Evolutionary conservation across 441 rosid species (phyloP).

Genomic region (Adansonia rubrostipa): DNA sequence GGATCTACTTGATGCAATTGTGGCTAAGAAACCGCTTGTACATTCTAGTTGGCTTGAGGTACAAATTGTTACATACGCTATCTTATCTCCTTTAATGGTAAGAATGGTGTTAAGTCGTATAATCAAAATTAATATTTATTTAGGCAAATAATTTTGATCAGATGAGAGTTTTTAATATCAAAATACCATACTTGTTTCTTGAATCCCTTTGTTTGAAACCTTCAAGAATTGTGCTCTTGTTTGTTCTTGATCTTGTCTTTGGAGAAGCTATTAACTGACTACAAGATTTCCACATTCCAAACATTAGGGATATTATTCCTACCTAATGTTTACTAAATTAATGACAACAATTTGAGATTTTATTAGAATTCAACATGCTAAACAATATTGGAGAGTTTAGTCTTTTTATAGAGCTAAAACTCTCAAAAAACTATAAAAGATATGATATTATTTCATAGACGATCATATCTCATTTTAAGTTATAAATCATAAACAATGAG

Average conservation of each 20-base stretch:
- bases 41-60: constrained; percentile 74
- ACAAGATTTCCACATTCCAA: background rate
- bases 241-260: constrained; percentile 2
- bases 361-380: constrained; percentile 1
- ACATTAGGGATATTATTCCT: background rate
- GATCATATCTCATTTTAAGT: background rate
- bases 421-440: background rate
- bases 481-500: background rate
- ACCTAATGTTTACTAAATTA: background rate
- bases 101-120: constrained; percentile 20
- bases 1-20: constrained; percentile 63
- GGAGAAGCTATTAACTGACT: background rate
- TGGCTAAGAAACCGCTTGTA: constrained; percentile 62
- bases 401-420: background rate
- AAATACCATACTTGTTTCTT: background rate
- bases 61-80: constrained; percentile 10
- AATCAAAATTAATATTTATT: background rate
- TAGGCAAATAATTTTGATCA: background rate
- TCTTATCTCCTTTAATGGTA: constrained; percentile 23
- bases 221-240: constrained; percentile 14
- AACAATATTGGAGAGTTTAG: background rate
- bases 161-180: background rate
- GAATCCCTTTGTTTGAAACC: background rate
- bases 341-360: background rate
- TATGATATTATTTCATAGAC: background rate